Evolutionary conservation across 306 rosid genomes (phyloP).

Genomic region (Rosa lucieae): DNA sequence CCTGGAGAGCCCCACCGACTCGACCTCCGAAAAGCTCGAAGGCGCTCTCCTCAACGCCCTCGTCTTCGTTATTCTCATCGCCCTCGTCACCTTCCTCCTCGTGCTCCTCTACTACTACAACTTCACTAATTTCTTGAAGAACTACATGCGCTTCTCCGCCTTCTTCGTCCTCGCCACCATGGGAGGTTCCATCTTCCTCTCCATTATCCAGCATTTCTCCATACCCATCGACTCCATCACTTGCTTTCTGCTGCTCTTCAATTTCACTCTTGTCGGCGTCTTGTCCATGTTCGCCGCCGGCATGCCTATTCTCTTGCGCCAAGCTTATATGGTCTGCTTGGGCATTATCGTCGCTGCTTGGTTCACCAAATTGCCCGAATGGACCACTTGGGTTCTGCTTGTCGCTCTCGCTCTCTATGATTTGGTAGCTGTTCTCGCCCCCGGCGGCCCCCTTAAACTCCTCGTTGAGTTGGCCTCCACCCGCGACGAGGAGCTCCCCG

Average conservation of each 20-base stretch:
- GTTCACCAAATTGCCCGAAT: constrained; percentile 86
- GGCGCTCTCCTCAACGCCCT: constrained; percentile 87
- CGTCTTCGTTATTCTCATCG: constrained; percentile 75
- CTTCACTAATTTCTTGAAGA: constrained; percentile 76
- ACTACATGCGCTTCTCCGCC: constrained; percentile 89
- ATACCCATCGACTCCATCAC: constrained; percentile 76
- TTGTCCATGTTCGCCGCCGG: constrained; percentile 73
- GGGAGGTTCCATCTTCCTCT: constrained; percentile 85
- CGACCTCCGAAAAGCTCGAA: constrained; percentile 72
- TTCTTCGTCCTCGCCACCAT: constrained; percentile 77
- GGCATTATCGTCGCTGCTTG: constrained; percentile 93
- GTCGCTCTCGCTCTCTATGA: constrained; percentile 83
- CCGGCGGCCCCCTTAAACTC: constrained; percentile 89
- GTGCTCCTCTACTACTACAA: constrained; percentile 82
- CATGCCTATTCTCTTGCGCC: constrained; percentile 71
- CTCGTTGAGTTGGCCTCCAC: constrained; percentile 83
- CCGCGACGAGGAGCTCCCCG: constrained; percentile 90
- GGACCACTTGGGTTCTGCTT: constrained; percentile 91
- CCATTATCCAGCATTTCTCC: constrained; percentile 65
- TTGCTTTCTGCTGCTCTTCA: constrained; percentile 64
- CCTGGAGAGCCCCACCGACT: constrained; percentile 73
- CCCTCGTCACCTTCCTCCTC: constrained; percentile 72
- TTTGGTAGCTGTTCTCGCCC: constrained; percentile 86
- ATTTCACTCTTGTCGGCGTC: constrained; percentile 77
- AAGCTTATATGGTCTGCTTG: constrained; percentile 65